Conservation (phyloP, 371 early-diverging fungal species). For the Circinella umbellata region DNA sequence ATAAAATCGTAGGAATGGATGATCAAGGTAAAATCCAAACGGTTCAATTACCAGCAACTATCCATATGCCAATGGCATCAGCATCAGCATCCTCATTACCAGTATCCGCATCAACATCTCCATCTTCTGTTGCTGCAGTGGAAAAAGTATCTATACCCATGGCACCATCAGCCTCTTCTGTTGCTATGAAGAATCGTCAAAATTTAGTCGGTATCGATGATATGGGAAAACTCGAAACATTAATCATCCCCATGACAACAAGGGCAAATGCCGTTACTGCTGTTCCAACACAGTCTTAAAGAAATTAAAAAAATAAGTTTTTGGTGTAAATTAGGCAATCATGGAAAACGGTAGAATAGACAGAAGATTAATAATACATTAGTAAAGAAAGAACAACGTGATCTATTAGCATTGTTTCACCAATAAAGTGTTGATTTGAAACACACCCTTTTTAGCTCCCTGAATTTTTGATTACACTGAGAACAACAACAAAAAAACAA, state of each 20-base stretch:
- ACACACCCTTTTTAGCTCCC: too few species aligned
- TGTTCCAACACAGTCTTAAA: neutral
- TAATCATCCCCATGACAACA: constrained; percentile 1
- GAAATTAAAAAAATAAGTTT: too few species aligned
- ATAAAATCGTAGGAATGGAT: neutral
- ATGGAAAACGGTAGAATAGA: too few species aligned
- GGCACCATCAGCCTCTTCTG: too few species aligned
- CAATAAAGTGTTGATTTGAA: too few species aligned
- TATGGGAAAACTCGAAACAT: constrained; percentile 5
- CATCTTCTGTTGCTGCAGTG: neutral
- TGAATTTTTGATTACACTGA: too few species aligned
- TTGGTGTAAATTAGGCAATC: too few species aligned
- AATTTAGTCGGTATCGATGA: constrained; percentile 14
- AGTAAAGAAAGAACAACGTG: too few species aligned
- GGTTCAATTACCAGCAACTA: neutral
- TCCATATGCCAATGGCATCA: neutral
- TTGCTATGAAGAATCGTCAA: neutral
- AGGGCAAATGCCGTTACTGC: neutral
- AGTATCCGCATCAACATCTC: too few species aligned
- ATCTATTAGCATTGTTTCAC: too few species aligned
- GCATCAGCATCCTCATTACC: neutral
- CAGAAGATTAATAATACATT: too few species aligned
- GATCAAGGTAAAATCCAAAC: constrained; percentile 3
- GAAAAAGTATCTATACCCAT: neutral
- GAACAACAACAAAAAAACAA: too few species aligned